These are phyloP conservation scores for Phytophthora lateralis DNA, from an alignment of 352 stramenopile genomes.

Conservation along the genomic window DNA sequence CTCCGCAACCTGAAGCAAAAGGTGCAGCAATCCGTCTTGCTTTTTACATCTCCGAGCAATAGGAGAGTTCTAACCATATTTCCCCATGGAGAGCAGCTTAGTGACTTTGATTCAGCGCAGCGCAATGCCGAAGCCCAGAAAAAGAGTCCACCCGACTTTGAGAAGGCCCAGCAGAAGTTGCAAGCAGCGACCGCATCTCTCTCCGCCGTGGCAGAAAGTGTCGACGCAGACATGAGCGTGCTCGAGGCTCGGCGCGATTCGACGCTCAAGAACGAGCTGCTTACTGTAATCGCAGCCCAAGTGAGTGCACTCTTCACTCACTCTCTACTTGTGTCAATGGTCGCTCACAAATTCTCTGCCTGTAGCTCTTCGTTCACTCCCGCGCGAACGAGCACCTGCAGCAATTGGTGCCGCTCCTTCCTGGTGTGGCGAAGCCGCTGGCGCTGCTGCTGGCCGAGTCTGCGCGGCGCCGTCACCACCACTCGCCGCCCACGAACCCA, in stretches of 20 bases:
- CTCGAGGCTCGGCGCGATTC: conserved; percentile 62
- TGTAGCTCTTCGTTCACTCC: conserved; percentile 61
- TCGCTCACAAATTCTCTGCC: not conserved
- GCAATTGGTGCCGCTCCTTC: conserved; percentile 73
- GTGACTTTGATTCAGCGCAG: conserved; percentile 77
- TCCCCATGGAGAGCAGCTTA: conserved; percentile 37
- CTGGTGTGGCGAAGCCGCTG: conserved; percentile 64
- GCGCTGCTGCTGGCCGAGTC: conserved; percentile 62
- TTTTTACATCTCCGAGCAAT: not conserved
- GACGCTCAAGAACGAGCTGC: conserved; percentile 82
- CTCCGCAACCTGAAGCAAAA: conserved; percentile 60
- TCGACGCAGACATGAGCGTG: conserved; percentile 69
- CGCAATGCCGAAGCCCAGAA: conserved; percentile 68
- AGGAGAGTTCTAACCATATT: not conserved
- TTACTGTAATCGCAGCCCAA: conserved; percentile 75
- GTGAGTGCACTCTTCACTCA: conserved; percentile 13
- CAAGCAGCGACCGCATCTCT: conserved; percentile 53
- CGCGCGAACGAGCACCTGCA: conserved; percentile 73
- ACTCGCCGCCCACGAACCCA: conserved; percentile 48
- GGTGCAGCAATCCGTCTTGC: conserved; percentile 15
- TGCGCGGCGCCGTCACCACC: conserved; percentile 35
- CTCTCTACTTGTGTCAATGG: not conserved
- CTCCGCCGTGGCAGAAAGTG: conserved; percentile 56
- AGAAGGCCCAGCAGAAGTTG: conserved; percentile 67
- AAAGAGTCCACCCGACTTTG: conserved; percentile 64